A percentile compares a stretch with the other conserved stretches of the same genome.
phyloP scores from a whole-genome alignment of 2,329 filamentous ascomycete species.

The Cercospora sp. region DNA sequence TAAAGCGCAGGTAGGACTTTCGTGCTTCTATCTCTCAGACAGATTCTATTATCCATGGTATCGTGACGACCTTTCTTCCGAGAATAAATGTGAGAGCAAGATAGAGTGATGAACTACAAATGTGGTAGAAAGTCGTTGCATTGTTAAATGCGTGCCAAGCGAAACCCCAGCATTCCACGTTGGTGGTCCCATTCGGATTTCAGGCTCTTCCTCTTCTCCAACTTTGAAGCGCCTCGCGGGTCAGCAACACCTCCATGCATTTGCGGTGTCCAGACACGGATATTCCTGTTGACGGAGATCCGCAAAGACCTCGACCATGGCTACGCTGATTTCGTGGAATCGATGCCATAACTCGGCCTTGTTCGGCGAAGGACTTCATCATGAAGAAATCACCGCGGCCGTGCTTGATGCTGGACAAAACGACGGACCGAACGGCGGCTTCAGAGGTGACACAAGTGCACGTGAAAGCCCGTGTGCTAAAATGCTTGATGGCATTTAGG shows the following conservation, averaged over 20 bases:
- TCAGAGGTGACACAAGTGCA: constrained; percentile 2
- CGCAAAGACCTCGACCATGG: too few relatives aligned
- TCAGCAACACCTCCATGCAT: background rate
- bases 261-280: background rate
- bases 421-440: background rate
- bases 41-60: background rate
- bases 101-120: background rate
- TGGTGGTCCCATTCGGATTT: background rate
- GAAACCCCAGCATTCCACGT: background rate
- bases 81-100: background rate
- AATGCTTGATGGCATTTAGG: background rate
- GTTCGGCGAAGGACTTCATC: background rate
- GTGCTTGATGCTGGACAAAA: background rate
- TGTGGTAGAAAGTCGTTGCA: background rate
- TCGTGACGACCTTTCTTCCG: background rate
- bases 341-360: background rate
- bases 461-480: background rate
- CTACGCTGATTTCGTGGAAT: background rate
- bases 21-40: background rate
- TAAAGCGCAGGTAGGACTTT: background rate
- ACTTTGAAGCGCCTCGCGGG: background rate
- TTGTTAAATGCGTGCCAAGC: background rate
- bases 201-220: background rate
- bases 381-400: background rate
- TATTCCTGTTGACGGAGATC: too few relatives aligned